A percentile compares a stretch with the other conserved stretches of the same genome.
phyloP scores from a whole-genome alignment of 768 basidiomycete species.

The Naematelia encephala region DNA sequence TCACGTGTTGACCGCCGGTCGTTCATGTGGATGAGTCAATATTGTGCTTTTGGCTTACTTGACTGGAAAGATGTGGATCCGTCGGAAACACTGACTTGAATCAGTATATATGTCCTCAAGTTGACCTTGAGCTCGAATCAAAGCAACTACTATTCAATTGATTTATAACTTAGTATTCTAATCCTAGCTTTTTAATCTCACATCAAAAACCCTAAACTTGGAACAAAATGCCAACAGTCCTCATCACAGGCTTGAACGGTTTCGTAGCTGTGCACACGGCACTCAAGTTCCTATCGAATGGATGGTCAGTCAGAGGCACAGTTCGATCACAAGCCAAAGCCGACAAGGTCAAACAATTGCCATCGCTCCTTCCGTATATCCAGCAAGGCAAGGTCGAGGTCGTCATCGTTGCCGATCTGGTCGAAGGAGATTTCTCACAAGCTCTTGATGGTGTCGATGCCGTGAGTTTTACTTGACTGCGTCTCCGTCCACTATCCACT shows the following conservation, averaged over 20 bases:
- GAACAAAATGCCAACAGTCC: constrained; percentile 27
- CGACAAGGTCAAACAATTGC: constrained; percentile 17
- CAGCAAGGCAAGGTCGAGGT: constrained; percentile 24
- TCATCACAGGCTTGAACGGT: constrained; percentile 44
- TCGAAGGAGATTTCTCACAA: constrained; percentile 32
- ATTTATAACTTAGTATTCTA: too few species aligned
- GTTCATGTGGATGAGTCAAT: too few species aligned
- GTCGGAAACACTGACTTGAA: too few species aligned
- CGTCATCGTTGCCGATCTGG: constrained; percentile 38
- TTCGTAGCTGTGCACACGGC: constrained; percentile 42
- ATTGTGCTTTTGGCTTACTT: too few species aligned
- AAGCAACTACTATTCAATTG: too few species aligned
- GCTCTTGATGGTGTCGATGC: constrained; percentile 35
- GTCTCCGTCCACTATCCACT: neutral
- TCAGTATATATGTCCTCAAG: too few species aligned
- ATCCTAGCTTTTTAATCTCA: too few species aligned
- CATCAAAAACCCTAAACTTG: neutral
- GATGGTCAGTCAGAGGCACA: constrained; percentile 44
- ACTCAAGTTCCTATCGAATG: constrained; percentile 32
- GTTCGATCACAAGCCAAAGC: constrained; percentile 33
- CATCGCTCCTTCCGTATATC: constrained; percentile 23
- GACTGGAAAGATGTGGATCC: too few species aligned
- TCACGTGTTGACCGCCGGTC: too few species aligned
- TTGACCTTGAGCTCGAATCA: too few species aligned
- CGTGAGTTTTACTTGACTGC: constrained; percentile 12